Conservation (phyloP, 768 basidiomycete species). For the Tylopilus sp. region DNA sequence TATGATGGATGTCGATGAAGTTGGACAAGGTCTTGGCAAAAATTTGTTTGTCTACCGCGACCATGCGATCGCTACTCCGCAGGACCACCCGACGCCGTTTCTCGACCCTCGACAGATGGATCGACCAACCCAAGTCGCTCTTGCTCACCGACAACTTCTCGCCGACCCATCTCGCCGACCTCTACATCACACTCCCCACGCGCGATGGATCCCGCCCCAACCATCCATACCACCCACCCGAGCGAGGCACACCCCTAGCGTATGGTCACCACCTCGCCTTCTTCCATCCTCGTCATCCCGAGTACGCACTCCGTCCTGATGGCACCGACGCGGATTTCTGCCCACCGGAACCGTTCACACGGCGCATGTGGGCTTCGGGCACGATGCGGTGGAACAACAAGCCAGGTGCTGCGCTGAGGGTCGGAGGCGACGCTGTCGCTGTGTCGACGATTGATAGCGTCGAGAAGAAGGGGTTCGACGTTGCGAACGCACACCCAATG, state of each 20-base stretch:
- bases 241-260: constrained; percentile 40
- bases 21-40: too few relatives aligned
- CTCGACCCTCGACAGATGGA: constrained; percentile 50
- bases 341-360: constrained; percentile 68
- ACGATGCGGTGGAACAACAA: constrained; percentile 56
- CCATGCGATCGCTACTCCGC: not conserved
- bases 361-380: constrained; percentile 83
- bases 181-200: constrained; percentile 70
- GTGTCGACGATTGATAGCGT: constrained; percentile 47
- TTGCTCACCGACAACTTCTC: constrained; percentile 48
- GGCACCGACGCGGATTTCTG: constrained; percentile 72
- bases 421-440: constrained; percentile 52
- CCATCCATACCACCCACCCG: constrained; percentile 40
- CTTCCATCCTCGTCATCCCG: constrained; percentile 66
- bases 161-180: constrained; percentile 56
- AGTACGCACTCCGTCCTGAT: constrained; percentile 54
- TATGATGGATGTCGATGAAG: constrained; percentile 9
- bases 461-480: constrained; percentile 63
- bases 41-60: too few relatives aligned
- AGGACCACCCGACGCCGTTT: constrained; percentile 2
- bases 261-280: constrained; percentile 72
- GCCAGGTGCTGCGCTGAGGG: constrained; percentile 38
- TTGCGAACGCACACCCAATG: constrained; percentile 51
- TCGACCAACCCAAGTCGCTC: constrained; percentile 44
- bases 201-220: constrained; percentile 51